Base-by-base conservation (phyloP, 2,329 filamentous ascomycete genomes). In the Ophiostoma ips region DNA sequence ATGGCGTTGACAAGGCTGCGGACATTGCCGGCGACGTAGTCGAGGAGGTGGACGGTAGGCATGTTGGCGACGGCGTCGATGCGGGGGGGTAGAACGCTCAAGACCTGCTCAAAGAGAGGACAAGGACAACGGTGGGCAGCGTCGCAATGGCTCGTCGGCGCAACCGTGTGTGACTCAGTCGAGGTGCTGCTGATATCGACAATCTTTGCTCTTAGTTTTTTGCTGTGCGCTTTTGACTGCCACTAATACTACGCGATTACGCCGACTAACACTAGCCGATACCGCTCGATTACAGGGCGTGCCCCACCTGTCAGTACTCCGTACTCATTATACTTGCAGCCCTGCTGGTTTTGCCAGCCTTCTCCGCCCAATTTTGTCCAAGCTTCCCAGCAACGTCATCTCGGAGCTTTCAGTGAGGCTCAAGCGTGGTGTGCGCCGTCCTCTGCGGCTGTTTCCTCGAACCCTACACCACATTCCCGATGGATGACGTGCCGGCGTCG, bases 1-100 rank as follows among this genome's bases (percentile, higher is more conserved):
- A 98, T 94, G 60, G 90, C 92, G 72, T 98, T 98, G 63, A 89
- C 90, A 60, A 98, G 77, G 56, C 89, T 95, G 57, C 90, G 84
- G 59, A 98, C 82, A 66, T 98, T 98, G 62, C 92, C 92, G 54
- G 92, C 90, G 57, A 95, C 90, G 65, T 95, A 96, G 70, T 96
- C 74, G 59, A 84, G 68, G 50, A 92, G 69, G 68, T 90, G 77
- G 56, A 90, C 84, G 46, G 76, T 86, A 56, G 84, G 79, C 56
- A 58, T 58, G 5, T 46, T 37, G 33, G 18, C 9, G 9, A 9
- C 9, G 16, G 12, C n/a, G 43, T 24, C 34, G 21, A 24, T 1
- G 19, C 19, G 19, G 37, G 13, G 5, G 38, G n/a, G 3, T 19
- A 43, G 12, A 19, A 41, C 12, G 21, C 19, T 3, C 19, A 28